Base-by-base conservation (phyloP, 2,329 filamentous ascomycete species). In the Pseudocercospora crystallina region DNA sequence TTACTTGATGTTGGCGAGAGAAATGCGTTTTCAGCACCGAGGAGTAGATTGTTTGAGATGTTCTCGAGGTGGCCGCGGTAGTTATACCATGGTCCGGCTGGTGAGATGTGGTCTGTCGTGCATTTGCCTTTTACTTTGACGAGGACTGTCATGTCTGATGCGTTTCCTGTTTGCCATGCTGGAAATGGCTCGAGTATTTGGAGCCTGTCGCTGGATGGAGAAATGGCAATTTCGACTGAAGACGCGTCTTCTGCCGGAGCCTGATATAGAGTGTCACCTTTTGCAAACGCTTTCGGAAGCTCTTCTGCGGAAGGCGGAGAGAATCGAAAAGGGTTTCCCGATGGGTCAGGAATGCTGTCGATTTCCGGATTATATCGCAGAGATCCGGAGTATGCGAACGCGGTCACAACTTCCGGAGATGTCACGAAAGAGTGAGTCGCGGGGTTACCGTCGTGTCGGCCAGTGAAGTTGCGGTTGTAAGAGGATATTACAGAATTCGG, bases 31-130 rank as follows among this genome's bases (percentile, higher is more conserved):
- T 90, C 89, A 66, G 94, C 92, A 78, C 92, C 92, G 65, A 96
- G 96, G 73, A 97, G 76, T 89, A 96, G 95, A 83, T 96, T 97
- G 85, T 96, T 96, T 72, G 90, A 96, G 78, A 97, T 96, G 83
- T 97, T 96, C 83, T 96, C 91, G 67, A 97, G 82, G 73, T 96
- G 91, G 57, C 91, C 91, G 81, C 91, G 90, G 83, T 96, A 96
- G 81, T 96, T 96, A 73, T 96, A 80, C 90, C 90, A 96, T 56
- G 90, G 90, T 61, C 90, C 90, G 63, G 90, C 90, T 89, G 95
- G 65, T 69, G 90, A 96, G 76, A 96, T 96, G 79, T 96, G 90
- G 71, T 96, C 91, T 59, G 91, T 96, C 60, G 91, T 96, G 61
- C 90, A 96, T 84, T 96, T 96, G 74, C 91, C 91, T 75, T 94